phyloP scores from a whole-genome alignment of 1,284 basidiomycete genomes.

The Albatrellus sp. region DNA sequence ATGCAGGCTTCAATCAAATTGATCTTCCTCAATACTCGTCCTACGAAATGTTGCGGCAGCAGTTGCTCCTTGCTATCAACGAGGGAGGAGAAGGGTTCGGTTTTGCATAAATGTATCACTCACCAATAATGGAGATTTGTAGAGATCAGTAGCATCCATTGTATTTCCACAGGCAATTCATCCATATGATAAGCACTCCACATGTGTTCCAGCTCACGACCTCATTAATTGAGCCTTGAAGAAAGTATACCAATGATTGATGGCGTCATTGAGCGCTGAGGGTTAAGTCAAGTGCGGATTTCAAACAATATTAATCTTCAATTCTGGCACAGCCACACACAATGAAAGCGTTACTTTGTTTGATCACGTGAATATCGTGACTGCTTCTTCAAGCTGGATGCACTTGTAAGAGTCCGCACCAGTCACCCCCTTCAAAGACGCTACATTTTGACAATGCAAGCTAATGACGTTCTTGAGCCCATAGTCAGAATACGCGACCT shows the following conservation, averaged over 20 bases:
- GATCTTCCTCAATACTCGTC: conserved; percentile 85
- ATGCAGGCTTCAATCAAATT: conserved; percentile 66
- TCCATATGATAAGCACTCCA: background rate
- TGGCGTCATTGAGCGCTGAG: too few species aligned
- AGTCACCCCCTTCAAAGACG: background rate
- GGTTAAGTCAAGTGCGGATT: too few species aligned
- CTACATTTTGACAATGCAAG: conserved; percentile 9
- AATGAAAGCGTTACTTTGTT: too few species aligned
- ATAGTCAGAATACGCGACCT: conserved; percentile 69
- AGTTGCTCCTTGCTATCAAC: conserved; percentile 80
- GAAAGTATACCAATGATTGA: too few species aligned
- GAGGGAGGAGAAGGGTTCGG: conserved; percentile 91
- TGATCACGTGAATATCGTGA: too few species aligned
- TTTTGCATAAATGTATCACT: conserved; percentile 42
- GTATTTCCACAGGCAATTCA: conserved; percentile 2
- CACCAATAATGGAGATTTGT: conserved; percentile 4
- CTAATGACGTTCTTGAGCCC: conserved; percentile 31
- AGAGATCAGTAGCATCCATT: conserved; percentile 1
- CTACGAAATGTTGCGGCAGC: conserved; percentile 87
- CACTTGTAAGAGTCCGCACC: background rate
- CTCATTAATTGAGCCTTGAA: too few species aligned
- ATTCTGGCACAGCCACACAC: too few species aligned
- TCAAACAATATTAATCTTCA: too few species aligned
- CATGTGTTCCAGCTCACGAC: too few species aligned
- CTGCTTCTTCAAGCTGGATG: too few species aligned